Conservation (phyloP, 495 filamentous ascomycete species). For the Penicillium arizonense region DNA sequence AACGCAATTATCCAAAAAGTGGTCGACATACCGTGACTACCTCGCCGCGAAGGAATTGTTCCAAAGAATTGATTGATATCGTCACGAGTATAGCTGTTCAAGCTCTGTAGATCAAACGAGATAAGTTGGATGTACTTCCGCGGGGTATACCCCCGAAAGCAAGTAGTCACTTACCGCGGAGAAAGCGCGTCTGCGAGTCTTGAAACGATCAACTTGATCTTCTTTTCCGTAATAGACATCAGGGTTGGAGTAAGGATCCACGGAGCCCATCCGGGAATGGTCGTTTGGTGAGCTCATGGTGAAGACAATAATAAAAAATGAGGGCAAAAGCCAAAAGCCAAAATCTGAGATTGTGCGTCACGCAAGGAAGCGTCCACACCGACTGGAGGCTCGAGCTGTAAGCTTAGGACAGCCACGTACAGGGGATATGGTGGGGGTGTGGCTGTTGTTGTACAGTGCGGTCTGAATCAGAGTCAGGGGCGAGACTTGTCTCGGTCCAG, state of each 20-base stretch:
- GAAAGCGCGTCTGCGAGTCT: conserved; percentile 42
- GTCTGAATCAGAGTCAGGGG: background rate
- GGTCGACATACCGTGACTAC: conserved; percentile 44
- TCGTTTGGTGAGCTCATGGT: conserved; percentile 37
- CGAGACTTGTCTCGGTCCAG: background rate
- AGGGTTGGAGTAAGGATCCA: conserved; percentile 47
- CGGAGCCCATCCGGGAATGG: conserved; percentile 27
- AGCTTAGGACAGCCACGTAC: background rate
- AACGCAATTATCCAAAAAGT: background rate
- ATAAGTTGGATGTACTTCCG: conserved; percentile 13
- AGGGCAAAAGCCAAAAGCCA: conserved; percentile 10
- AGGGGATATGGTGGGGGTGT: background rate
- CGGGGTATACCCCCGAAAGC: conserved; percentile 14
- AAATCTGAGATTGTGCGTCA: conserved; percentile 15
- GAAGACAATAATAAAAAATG: conserved; percentile 2
- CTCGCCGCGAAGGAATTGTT: conserved; percentile 36
- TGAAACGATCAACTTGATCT: conserved; percentile 31
- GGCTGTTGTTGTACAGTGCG: background rate
- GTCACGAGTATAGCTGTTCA: conserved; percentile 36
- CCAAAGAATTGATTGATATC: conserved; percentile 37
- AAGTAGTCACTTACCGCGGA: conserved; percentile 47
- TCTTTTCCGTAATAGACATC: conserved; percentile 52
- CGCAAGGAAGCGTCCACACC: conserved; percentile 23
- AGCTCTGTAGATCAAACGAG: conserved; percentile 23
- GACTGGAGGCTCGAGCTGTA: conserved; percentile 12